Evolutionary conservation across 2,329 filamentous ascomycete genomes (phyloP), one percentile per base, ranked within the genome.

Genomic region (Fusarium clavum): DNA sequence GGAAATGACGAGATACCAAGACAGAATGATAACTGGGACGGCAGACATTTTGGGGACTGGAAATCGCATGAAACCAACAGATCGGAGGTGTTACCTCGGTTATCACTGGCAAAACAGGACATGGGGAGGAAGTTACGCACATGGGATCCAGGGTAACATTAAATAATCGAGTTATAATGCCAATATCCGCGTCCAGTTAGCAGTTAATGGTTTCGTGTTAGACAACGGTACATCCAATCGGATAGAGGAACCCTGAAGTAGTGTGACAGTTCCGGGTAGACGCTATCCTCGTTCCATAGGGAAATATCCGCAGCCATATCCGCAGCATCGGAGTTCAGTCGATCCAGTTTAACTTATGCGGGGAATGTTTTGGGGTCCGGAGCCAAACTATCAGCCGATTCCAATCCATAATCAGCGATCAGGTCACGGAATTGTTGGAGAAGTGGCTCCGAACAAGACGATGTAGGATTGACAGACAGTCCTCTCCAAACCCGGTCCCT

Each of bases 101-200:
- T 16, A 44, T 44, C 34, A 38, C 9, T 38, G 8, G 14, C 4
- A 14, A 11, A 13, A 3, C 2, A 51, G 34, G 22, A 27, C 16
- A 8, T 11, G 8, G 18, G 8, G 4, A 13, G 18, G 5, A 2
- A 44, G 5, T 6, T 10, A 16, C 3, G 12, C 12, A 2, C 29
- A 30, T 18, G 5, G 6, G 1, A n/a, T n/a, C 18, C 18, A n/a
- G 10, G 34, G 18, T 38, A 38, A 11, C 4, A n/a, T n/a, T 38
- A 4, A 38, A 38, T 12, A n/a, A 1, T n/a, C 0, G 18, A 0
- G 3, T 1, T 38, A n/a, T 12, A 12, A n/a, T 38, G 6, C 34
- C 34, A 6, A n/a, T 38, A 38, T n/a, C 10, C 1, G 10, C n/a
- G 11, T 11, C 16, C 22, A 34, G 12, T 13, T 6, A 20, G 8